Evolutionary conservation across 805 yeast genomes (phyloP).

Genomic region (Sugiyamaella floridensis): DNA sequence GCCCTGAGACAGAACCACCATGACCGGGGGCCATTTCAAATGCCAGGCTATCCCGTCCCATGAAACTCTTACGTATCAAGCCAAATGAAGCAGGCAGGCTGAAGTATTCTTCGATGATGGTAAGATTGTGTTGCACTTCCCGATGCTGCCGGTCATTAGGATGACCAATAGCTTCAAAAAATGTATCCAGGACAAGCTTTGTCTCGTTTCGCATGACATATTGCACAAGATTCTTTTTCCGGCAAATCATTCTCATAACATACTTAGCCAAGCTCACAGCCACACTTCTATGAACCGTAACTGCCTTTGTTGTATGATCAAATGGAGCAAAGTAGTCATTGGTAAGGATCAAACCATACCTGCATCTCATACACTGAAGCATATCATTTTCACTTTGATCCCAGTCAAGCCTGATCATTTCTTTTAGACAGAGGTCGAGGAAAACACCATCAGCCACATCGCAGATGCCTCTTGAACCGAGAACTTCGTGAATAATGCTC

Average conservation of each 20-base stretch:
- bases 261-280: conserved; percentile 39
- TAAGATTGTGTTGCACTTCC: conserved; percentile 33
- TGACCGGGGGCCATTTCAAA: conserved; percentile 5
- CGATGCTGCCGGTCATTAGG: conserved; percentile 33
- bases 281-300: conserved; percentile 36
- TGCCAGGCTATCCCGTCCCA: conserved; percentile 19
- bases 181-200: conserved; percentile 62
- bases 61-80: conserved; percentile 17
- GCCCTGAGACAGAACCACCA: background rate
- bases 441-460: conserved; percentile 56
- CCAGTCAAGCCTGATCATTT: conserved; percentile 40
- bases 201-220: conserved; percentile 61
- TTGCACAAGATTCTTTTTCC: conserved; percentile 52
- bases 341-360: conserved; percentile 60
- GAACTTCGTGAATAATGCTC: conserved; percentile 59
- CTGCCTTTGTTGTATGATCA: conserved; percentile 51
- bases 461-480: conserved; percentile 68
- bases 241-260: conserved; percentile 49
- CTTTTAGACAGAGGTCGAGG: conserved; percentile 50
- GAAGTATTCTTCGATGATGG: conserved; percentile 41
- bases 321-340: conserved; percentile 55
- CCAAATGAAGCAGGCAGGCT: conserved; percentile 20
- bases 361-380: conserved; percentile 71
- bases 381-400: conserved; percentile 56
- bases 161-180: conserved; percentile 65